Base-by-base conservation (phyloP, 352 stramenopile species). In the Globisporangium carolinianum region DNA sequence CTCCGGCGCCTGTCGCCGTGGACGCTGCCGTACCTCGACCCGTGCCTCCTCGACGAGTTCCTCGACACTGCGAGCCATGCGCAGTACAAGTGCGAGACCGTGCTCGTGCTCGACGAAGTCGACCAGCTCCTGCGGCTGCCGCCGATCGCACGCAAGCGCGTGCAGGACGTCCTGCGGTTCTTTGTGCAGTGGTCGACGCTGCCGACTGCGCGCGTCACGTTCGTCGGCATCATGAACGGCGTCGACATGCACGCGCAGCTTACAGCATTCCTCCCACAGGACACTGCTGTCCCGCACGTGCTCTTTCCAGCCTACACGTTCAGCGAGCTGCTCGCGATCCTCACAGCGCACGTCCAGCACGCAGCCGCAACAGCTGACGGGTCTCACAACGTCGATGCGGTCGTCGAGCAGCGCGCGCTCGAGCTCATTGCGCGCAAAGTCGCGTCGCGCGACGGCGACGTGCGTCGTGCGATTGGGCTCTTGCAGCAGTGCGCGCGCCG, bases 221-320 rank as follows among this genome's bases (percentile, higher is more conserved):
- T 90, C 47, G 47, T 90, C 50, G 75, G 75, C 12, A 83, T 90
- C 54, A 81, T 90, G 69, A 90, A 90, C 50, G 79, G 79, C 38
- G 60, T 88, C 52, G 80, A 90, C 60, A 86, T 90, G 80, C 83
- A 87, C 58, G 51, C 79, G 14, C 73, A 76, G 39, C 71, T 89
- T 37, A 60, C 57, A 9, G 50, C 48, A 12, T 69, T 73, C 52
- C 60, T 74, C 35, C 55, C 75, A 0, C 63, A 70, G 17, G 54
- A 68, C 5, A 43, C 79, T 9, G 51, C 38, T 18, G 65, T 87
- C 3, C 63, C 74, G 11, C 70, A 71, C 46, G 65, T 87, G 18
- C 56, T 88, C 17, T 88, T 87, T 51, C 70, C 68, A n/a, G 76
- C 77, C 14, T 90, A 90, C 55, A 61, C 65, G 0, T 76, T 80